A percentile compares a stretch with the other conserved stretches of the same genome.
Conservation (phyloP, 306 rosid genomes). For the Amphicarpaea edgeworthii region DNA sequence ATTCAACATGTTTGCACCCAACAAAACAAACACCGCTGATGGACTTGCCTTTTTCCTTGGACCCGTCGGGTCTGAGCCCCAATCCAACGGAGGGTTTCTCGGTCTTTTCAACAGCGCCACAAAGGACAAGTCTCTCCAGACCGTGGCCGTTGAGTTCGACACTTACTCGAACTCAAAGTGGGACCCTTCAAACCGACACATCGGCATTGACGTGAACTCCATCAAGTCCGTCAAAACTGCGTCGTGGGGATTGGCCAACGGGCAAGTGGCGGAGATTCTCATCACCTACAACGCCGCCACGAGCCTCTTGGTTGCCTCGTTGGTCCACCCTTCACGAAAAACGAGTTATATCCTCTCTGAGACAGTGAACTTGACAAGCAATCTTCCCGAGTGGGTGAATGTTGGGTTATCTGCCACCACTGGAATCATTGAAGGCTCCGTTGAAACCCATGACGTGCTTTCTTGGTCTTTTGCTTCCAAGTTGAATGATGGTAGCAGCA, state of each 20-base stretch:
- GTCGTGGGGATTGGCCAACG: conserved; percentile 1
- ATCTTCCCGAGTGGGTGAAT: neutral
- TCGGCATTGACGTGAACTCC: neutral
- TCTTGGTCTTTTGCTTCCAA: neutral
- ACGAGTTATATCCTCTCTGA: neutral
- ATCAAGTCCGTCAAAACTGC: neutral
- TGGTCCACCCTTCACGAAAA: neutral
- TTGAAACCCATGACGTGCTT: neutral
- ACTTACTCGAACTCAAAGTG: neutral
- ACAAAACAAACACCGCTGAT: neutral
- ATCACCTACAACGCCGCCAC: neutral
- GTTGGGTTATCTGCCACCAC: conserved; percentile 9
- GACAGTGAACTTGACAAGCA: neutral
- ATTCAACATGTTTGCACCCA: neutral
- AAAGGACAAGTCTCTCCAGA: neutral
- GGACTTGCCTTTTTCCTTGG: neutral
- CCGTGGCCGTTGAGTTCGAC: neutral
- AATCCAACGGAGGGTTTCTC: neutral
- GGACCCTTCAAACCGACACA: neutral
- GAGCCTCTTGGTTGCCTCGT: neutral
- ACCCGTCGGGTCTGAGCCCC: neutral
- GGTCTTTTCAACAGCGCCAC: neutral
- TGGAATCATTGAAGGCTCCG: accelerated
- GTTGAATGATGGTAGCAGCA: neutral
- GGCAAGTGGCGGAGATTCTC: neutral